Percentiles rank a stretch among this genome's conserved stretches.
Conservation (phyloP, 306 rosid species). For the Benincasa hispida region DNA sequence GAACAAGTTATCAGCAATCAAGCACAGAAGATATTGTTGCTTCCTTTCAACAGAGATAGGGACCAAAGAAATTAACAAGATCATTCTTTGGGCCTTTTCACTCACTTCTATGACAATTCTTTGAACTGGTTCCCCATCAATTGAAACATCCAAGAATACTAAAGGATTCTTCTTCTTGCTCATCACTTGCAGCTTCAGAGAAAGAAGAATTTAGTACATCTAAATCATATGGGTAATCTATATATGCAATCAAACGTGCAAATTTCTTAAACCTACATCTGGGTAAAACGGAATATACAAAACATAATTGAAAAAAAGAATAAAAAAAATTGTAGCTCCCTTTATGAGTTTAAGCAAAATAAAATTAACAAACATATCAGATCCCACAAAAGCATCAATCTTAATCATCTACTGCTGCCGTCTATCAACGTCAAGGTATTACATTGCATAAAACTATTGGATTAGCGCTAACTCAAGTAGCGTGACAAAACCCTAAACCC, state of each 20-base stretch:
- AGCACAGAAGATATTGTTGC: not conserved
- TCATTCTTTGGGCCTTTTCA: not conserved
- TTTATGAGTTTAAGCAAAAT: not conserved
- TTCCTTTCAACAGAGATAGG: not conserved
- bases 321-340: not conserved
- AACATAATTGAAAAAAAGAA: not conserved
- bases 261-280: not conserved
- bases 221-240: not conserved
- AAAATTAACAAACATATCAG: not conserved
- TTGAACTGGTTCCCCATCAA: slow-evolving; percentile 58
- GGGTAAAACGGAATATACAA: not conserved
- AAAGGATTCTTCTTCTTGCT: slow-evolving; percentile 52
- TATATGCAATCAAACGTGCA: not conserved
- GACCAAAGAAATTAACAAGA: not conserved
- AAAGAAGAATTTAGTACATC: not conserved
- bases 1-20: not conserved
- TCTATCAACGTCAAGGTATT: not conserved
- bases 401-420: not conserved
- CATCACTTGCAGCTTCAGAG: slow-evolving; percentile 31
- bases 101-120: slow-evolving; percentile 63
- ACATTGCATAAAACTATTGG: not conserved
- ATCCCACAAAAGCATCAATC: not conserved
- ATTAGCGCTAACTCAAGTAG: not conserved
- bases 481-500: slow-evolving; percentile 9
- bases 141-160: slow-evolving; percentile 70